Evolutionary conservation across 2,329 filamentous ascomycete genomes (phyloP).

Genomic region (Hypomyces rosellus): DNA sequence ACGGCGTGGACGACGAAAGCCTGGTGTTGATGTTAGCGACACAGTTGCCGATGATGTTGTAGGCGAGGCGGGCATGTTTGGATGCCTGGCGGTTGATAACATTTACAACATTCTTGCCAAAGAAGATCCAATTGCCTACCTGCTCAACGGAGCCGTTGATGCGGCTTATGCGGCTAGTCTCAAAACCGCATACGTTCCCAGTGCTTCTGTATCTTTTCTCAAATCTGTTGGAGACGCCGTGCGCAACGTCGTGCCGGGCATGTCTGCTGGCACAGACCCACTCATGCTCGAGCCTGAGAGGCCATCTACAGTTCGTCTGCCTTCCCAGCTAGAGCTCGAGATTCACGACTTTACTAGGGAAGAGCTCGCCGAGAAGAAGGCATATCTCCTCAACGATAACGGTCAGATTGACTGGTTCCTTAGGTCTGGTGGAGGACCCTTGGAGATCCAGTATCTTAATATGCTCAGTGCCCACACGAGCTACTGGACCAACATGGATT

Average conservation of each 20-base stretch:
- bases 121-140: conserved; percentile 76
- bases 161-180: conserved; percentile 69
- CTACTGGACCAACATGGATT: conserved; percentile 85
- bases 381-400: conserved; percentile 86
- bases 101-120: conserved; percentile 83
- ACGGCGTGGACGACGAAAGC: conserved; percentile 67
- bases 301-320: conserved; percentile 41
- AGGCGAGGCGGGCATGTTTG: conserved; percentile 75
- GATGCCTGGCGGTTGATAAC: conserved; percentile 90
- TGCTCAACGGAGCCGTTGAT: conserved; percentile 87
- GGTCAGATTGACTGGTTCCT: conserved; percentile 92
- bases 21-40: conserved; percentile 62
- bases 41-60: conserved; percentile 53
- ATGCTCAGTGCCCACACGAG: conserved; percentile 94
- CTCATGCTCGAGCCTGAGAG: conserved; percentile 27
- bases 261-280: conserved; percentile 25
- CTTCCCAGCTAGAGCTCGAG: conserved; percentile 77
- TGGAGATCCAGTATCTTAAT: conserved; percentile 94
- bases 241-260: conserved; percentile 54
- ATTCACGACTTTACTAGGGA: conserved; percentile 92
- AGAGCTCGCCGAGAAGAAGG: conserved; percentile 84
- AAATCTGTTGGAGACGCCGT: conserved; percentile 58
- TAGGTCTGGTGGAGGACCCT: conserved; percentile 72
- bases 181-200: conserved; percentile 73
- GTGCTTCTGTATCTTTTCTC: conserved; percentile 58